Evolutionary conservation across 2,329 filamentous ascomycete genomes (phyloP).

Genomic region (Didymellaceae sp.): DNA sequence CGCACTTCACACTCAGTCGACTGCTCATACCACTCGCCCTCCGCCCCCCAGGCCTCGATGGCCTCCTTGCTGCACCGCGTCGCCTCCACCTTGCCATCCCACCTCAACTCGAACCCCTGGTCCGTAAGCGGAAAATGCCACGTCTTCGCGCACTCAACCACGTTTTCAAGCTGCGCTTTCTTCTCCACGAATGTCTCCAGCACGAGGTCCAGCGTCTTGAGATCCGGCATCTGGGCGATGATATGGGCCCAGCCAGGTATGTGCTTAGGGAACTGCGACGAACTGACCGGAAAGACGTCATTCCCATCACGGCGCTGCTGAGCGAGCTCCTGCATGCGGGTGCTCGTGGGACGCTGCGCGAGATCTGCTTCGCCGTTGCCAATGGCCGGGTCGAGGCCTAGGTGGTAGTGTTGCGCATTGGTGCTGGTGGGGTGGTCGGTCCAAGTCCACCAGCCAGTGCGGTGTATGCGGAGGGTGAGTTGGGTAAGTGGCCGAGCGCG

Average conservation of each 20-base stretch:
- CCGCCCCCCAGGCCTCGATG: background rate
- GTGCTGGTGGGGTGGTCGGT: slow-evolving; percentile 1
- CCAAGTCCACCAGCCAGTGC: slow-evolving; percentile 29
- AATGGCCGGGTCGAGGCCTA: slow-evolving; percentile 32
- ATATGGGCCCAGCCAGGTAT: slow-evolving; percentile 20
- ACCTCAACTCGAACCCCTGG: slow-evolving; percentile 23
- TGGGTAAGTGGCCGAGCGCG: slow-evolving; percentile 20
- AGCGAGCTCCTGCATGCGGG: slow-evolving; percentile 28
- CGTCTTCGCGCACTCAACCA: slow-evolving; percentile 37
- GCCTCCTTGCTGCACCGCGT: slow-evolving; percentile 16
- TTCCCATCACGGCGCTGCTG: slow-evolving; percentile 23
- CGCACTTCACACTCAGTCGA: background rate
- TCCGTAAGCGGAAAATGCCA: slow-evolving; percentile 35
- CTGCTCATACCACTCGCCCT: background rate
- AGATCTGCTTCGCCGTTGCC: slow-evolving; percentile 4
- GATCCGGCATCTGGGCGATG: slow-evolving; percentile 23
- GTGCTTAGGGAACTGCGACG: background rate
- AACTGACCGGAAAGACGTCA: background rate
- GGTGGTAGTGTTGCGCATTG: slow-evolving; percentile 2
- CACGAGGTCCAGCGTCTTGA: slow-evolving; percentile 31
- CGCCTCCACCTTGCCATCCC: slow-evolving; percentile 31
- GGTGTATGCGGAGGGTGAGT: slow-evolving; percentile 25
- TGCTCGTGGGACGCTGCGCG: slow-evolving; percentile 4
- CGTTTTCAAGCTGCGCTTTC: slow-evolving; percentile 30
- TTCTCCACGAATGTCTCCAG: slow-evolving; percentile 38